Evolutionary conservation across 768 basidiomycete species (phyloP).

Genomic region (Leccinum subtestaceum): DNA sequence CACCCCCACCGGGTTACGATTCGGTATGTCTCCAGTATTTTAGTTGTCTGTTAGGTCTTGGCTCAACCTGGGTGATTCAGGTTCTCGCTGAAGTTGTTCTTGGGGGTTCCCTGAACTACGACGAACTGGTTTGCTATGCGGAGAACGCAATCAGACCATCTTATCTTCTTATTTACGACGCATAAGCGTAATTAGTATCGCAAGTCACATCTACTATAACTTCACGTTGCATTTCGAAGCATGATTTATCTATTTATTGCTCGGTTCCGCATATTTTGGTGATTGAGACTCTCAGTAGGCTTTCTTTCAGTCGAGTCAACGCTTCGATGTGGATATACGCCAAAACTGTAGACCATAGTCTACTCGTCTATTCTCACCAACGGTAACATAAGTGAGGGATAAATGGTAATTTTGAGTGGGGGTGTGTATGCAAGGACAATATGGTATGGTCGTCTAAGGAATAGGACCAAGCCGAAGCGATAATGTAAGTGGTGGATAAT

Average conservation of each 20-base stretch:
- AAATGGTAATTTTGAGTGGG: slow-evolving; percentile 30
- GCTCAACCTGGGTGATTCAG: slow-evolving; percentile 30
- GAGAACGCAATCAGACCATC: slow-evolving; percentile 74
- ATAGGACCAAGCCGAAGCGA: slow-evolving; percentile 26
- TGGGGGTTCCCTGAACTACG: slow-evolving; percentile 65
- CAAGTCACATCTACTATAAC: neutral
- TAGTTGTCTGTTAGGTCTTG: neutral
- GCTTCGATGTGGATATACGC: neutral
- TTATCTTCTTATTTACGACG: slow-evolving; percentile 68
- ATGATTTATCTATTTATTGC: slow-evolving; percentile 14
- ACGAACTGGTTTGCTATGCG: slow-evolving; percentile 66
- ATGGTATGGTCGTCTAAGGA: slow-evolving; percentile 35
- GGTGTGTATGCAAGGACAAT: slow-evolving; percentile 23
- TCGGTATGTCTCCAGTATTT: slow-evolving; percentile 44
- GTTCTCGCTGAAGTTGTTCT: slow-evolving; percentile 58
- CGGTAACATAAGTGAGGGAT: neutral
- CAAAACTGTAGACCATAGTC: neutral
- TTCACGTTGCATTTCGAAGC: neutral
- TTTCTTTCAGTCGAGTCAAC: neutral
- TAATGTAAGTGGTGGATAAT: slow-evolving; percentile 27
- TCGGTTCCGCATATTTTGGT: neutral
- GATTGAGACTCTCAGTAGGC: neutral
- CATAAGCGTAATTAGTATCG: slow-evolving; percentile 12
- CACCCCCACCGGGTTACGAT: slow-evolving; percentile 63
- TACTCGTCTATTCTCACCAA: neutral